phyloP scores from a whole-genome alignment of 257 asterid species.

The Capsicum pubescens region DNA sequence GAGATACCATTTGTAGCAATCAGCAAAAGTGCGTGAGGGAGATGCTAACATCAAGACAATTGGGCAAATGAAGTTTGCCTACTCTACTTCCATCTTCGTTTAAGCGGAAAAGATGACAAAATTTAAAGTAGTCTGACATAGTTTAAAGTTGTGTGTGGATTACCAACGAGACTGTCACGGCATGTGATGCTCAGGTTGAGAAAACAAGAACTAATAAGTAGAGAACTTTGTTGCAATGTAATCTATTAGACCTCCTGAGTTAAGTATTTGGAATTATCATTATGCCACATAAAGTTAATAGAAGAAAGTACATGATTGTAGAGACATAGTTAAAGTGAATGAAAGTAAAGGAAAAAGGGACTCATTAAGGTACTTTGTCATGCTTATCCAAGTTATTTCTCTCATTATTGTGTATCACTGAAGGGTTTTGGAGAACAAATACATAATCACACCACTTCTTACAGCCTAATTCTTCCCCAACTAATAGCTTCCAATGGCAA shows the following conservation, averaged over 20 bases:
- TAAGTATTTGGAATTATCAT: background rate
- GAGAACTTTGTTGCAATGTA: background rate
- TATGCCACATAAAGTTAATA: background rate
- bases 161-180: background rate
- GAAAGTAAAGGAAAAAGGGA: too few species aligned
- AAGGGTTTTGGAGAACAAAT: too few species aligned
- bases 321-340: background rate
- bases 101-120: background rate
- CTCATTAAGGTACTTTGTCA: background rate
- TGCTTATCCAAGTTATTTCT: too few species aligned
- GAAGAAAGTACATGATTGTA: background rate
- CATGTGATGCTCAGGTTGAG: background rate
- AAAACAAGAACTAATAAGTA: too few species aligned
- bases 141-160: background rate
- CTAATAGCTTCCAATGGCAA: too few species aligned
- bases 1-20: background rate
- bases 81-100: background rate
- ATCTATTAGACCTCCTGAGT: background rate
- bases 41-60: background rate
- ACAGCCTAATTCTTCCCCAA: too few species aligned
- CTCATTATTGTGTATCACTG: too few species aligned
- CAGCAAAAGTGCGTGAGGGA: background rate
- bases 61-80: constrained; percentile 16
- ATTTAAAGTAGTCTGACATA: background rate
- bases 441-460: too few species aligned